Conservation (phyloP, 768 basidiomycete species). For the Boletus reticulatus region DNA sequence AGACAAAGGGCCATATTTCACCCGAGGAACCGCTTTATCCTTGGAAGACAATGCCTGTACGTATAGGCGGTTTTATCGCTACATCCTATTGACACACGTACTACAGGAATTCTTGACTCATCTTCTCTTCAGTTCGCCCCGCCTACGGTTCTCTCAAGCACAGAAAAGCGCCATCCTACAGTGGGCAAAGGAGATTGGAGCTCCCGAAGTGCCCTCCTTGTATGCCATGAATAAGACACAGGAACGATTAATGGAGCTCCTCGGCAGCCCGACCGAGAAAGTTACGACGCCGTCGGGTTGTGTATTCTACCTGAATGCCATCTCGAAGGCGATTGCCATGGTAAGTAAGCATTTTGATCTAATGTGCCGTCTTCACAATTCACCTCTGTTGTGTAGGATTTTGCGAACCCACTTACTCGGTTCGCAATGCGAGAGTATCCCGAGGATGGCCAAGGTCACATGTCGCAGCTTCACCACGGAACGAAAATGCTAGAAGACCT, state of each 20-base stretch:
- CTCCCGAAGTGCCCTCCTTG: slow-evolving; percentile 26
- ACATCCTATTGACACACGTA: not conserved
- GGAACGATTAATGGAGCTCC: slow-evolving; percentile 10
- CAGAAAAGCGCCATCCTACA: slow-evolving; percentile 29
- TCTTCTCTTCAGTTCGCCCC: slow-evolving; percentile 32
- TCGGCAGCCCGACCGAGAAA: slow-evolving; percentile 27
- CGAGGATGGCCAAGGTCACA: slow-evolving; percentile 16
- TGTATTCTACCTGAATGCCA: slow-evolving; percentile 29
- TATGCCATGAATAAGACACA: slow-evolving; percentile 21
- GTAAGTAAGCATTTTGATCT: slow-evolving; percentile 2
- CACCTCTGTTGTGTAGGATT: slow-evolving; percentile 2
- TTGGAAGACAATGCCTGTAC: slow-evolving; percentile 1
- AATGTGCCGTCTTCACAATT: too few relatives aligned
- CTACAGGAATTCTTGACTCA: slow-evolving; percentile 31
- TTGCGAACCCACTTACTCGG: slow-evolving; percentile 21
- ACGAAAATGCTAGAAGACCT: slow-evolving; percentile 30
- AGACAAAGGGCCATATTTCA: too few relatives aligned
- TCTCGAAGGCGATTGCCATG: slow-evolving; percentile 17
- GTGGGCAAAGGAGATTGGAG: slow-evolving; percentile 31
- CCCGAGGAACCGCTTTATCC: slow-evolving; percentile 3
- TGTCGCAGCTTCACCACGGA: slow-evolving; percentile 27
- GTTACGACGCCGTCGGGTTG: slow-evolving; percentile 17
- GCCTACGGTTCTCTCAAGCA: slow-evolving; percentile 27
- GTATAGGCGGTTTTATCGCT: not conserved
- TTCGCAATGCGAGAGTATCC: slow-evolving; percentile 29